Percentiles rank a stretch among this genome's conserved stretches.
phyloP scores from a whole-genome alignment of 148 eudicot genomes.

The Vaccinium myrtillus region DNA sequence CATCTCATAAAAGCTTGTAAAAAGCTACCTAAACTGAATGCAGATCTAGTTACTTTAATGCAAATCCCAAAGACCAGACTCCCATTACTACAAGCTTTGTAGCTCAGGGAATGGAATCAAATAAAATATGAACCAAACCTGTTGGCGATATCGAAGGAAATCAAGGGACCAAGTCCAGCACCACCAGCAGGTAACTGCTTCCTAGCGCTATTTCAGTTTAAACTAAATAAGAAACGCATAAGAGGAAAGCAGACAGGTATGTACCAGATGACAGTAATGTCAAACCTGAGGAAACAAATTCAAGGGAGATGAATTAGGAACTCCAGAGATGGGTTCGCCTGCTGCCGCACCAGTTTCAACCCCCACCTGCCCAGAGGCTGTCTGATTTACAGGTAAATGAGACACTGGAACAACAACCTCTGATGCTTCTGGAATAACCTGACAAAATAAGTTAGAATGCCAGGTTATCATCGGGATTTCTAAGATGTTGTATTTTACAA shows the following conservation, averaged over 20 bases:
- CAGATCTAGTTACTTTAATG: neutral
- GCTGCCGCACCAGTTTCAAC: constrained; percentile 40
- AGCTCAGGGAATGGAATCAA: neutral
- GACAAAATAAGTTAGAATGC: neutral
- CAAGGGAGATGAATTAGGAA: constrained; percentile 87
- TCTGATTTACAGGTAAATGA: constrained; percentile 44
- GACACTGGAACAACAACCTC: constrained; percentile 71
- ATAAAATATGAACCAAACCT: constrained; percentile 45
- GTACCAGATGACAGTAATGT: neutral
- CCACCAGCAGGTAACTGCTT: constrained; percentile 59
- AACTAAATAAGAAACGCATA: constrained; percentile 15
- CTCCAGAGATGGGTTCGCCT: constrained; percentile 59
- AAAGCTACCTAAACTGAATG: neutral
- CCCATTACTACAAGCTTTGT: neutral
- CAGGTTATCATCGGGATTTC: neutral
- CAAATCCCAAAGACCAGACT: neutral
- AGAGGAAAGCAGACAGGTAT: neutral
- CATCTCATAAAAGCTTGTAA: neutral
- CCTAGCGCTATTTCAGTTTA: constrained; percentile 41
- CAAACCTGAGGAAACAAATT: constrained; percentile 96
- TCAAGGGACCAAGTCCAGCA: constrained; percentile 80
- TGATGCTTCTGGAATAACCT: constrained; percentile 88
- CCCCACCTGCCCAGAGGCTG: constrained; percentile 21
- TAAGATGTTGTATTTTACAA: constrained; percentile 42
- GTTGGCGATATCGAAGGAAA: constrained; percentile 85